Base-by-base conservation (phyloP, 2,329 filamentous ascomycete genomes). In the Phaeosphaeria sp. region DNA sequence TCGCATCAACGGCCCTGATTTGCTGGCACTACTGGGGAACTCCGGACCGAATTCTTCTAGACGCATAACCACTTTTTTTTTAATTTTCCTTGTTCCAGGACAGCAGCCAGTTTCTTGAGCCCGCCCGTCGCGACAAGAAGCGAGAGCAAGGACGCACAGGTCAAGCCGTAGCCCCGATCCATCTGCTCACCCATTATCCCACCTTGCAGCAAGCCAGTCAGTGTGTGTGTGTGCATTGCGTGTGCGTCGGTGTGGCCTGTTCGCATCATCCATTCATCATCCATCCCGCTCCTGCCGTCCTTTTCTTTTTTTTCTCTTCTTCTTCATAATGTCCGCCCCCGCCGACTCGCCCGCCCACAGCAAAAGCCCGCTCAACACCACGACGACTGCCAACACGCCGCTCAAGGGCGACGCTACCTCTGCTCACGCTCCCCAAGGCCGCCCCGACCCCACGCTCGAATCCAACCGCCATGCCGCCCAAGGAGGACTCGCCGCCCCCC, bases 401-500 rank as follows among this genome's bases (percentile, higher is more conserved):
- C 52, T 69, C 27, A 60, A 72, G 50, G 53, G 60, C 61, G 52
- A 67, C 52, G 63, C 71, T 51, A 74, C 75, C 42, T 62, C 72
- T 52, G 62, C 66, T 27, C 75, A 77, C 63, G 72, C 74, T 25
- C 73, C 74, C 21, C 43, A 65, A 36, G 51, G 60, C 39, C 66
- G 66, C 43, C 72, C 71, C n/a, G 75, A 77, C 56, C 75, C 75
- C 20, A 76, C 74, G 1, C 63, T 72, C 56, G 60, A 66, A 51
- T 64, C 64, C 65, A 66, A 77, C 75, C 23, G 41, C 18, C 27
- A 80, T 78, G 76, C 77, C 79, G 62, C 79, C 80, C 69, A 82
- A 78, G 72, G 80, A 82, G 67, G 79, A 78, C 70, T 78, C 76
- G 50, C 81, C 81, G 58, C 81, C 81, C 44, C 81, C 81, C 59